Conservation (phyloP, 169 alveolate species). For the Plasmodium billcollinsi region DNA sequence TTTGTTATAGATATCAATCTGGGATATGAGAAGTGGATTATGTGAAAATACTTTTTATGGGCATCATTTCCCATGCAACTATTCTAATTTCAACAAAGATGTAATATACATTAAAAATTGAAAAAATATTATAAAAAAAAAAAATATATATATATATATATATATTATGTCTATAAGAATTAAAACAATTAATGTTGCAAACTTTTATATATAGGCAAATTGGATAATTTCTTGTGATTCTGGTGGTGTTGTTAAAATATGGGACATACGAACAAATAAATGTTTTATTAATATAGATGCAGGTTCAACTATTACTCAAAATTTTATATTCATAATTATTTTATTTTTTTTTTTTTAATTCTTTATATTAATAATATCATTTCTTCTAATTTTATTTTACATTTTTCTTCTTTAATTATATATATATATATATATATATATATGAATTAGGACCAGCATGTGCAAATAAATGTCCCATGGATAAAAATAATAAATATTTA, state of each 20-base stretch:
- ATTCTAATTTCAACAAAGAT: slow-evolving; percentile 58
- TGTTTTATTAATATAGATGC: slow-evolving; percentile 70
- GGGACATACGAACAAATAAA: slow-evolving; percentile 75
- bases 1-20: slow-evolving; percentile 63
- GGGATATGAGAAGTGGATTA: slow-evolving; percentile 77
- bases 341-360: slow-evolving; percentile 4
- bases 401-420: slow-evolving; percentile 26
- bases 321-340: neutral
- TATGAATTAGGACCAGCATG: slow-evolving; percentile 72
- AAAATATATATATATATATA: slow-evolving; percentile 15
- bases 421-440: slow-evolving; percentile 11
- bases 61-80: slow-evolving; percentile 69
- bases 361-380: neutral
- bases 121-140: neutral
- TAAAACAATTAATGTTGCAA: slow-evolving; percentile 26
- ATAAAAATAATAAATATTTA: slow-evolving; percentile 61
- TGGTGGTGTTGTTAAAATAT: slow-evolving; percentile 75
- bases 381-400: slow-evolving; percentile 1
- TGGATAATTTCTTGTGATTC: slow-evolving; percentile 77
- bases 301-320: slow-evolving; percentile 25
- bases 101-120: slow-evolving; percentile 15
- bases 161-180: slow-evolving; percentile 2
- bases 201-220: slow-evolving; percentile 56
- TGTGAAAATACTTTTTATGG: slow-evolving; percentile 76
- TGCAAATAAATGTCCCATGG: slow-evolving; percentile 78